These are phyloP conservation scores for Fomitopsis pinicola DNA, from an alignment of 1,284 basidiomycete species.

Conservation along the genomic window DNA sequence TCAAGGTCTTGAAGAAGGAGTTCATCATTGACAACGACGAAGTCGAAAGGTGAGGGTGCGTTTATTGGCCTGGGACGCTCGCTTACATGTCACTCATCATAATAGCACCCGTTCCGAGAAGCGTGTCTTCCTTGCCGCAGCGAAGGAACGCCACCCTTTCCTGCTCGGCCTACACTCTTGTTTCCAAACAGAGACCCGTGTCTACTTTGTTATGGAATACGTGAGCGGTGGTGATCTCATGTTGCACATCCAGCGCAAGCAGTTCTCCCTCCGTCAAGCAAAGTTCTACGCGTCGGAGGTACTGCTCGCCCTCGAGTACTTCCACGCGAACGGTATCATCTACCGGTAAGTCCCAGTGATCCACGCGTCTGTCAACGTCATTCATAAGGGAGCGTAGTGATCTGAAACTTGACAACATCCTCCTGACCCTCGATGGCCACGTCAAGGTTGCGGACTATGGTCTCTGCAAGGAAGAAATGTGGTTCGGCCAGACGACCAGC, in stretches of 20 bases:
- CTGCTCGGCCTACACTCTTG: slow-evolving; percentile 95
- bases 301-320: slow-evolving; percentile 93
- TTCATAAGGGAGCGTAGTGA: slow-evolving; percentile 50
- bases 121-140: slow-evolving; percentile 95
- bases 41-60: slow-evolving; percentile 80
- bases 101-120: slow-evolving; percentile 96
- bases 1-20: slow-evolving; percentile 99
- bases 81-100: background rate
- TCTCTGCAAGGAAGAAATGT: slow-evolving; percentile 99
- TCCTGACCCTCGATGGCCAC: slow-evolving; percentile 95
- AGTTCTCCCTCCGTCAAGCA: slow-evolving; percentile 79
- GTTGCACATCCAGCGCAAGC: slow-evolving; percentile 80
- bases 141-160: slow-evolving; percentile 96
- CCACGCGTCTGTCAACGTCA: background rate
- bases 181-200: slow-evolving; percentile 99
- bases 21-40: slow-evolving; percentile 99
- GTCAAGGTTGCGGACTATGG: slow-evolving; percentile 99
- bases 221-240: slow-evolving; percentile 79
- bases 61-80: background rate
- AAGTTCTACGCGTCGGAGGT: slow-evolving; percentile 99
- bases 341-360: slow-evolving; percentile 48
- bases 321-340: slow-evolving; percentile 97
- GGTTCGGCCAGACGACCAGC: slow-evolving; percentile 93
- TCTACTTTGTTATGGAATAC: slow-evolving; percentile 83
- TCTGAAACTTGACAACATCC: slow-evolving; percentile 97